Base-by-base conservation (phyloP, 129 eudicot species). In the Flaveria bidentis region DNA sequence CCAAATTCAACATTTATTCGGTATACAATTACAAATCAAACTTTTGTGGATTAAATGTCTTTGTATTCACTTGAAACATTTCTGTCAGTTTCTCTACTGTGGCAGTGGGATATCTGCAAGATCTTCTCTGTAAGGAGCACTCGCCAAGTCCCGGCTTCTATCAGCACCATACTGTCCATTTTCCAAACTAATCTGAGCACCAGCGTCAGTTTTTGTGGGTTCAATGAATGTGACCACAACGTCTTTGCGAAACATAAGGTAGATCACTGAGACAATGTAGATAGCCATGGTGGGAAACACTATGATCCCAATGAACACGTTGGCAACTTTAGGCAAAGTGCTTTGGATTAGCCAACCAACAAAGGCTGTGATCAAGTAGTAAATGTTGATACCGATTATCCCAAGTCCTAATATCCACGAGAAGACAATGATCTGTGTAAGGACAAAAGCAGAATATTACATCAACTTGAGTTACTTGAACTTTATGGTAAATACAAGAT, bases 321-420 rank as follows among this genome's bases (percentile, higher is more conserved):
- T 90, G n/a, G 84, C 88, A 8, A 85, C 80, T 78, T 85, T 90
- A 10, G 96, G 90, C 49, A 82, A 77, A 56, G 8, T 69, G 75
- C 80, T 90, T 74, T 82, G 71, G 30, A 84, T 81, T 52, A 90
- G 33, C 96, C 96, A 90, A 56, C 26, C 86, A 0, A 85, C 87
- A 65, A 90, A 90, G 45, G 74, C 84, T 41, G 90, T 90, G 39
- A 55, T 88, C 53, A 88, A 71, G 86, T 90, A 90, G 76, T 90
- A 90, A 20, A 90, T 64, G 80, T 92, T 92, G 86, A 92, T 92
- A 61, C 90, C 89, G 16, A 92, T 89, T 65, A 92, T 86, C 53
- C 91, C 91, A 11, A 89, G 71, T 36, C 97, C 97, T n/a, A 92
- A 63, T 49, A 84, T 53, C 98, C 98, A 90, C 3, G 92, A 90